Evolutionary conservation across 1,139 yeast genomes (phyloP).

Genomic region (Yamadazyma mexicana): DNA sequence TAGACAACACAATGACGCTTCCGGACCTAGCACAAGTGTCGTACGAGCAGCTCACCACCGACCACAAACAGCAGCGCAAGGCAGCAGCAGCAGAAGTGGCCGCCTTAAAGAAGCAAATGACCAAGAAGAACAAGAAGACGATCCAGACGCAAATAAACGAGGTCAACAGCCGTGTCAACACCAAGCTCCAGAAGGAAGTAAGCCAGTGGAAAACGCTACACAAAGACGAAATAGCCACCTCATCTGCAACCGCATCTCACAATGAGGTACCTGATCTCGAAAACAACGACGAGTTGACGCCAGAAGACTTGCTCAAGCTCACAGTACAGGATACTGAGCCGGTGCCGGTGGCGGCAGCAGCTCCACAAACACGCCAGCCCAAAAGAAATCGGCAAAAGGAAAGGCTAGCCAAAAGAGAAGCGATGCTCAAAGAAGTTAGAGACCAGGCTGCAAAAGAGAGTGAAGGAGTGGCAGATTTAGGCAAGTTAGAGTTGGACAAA

Average conservation of each 20-base stretch:
- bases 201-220: conserved; percentile 11
- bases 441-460: conserved; percentile 77
- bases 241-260: too few species aligned
- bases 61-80: conserved; percentile 69
- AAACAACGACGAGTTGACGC: conserved; percentile 44
- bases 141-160: conserved; percentile 56
- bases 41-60: conserved; percentile 54
- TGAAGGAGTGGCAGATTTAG: conserved; percentile 54
- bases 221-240: background rate
- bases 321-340: background rate
- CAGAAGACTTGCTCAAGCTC: conserved; percentile 53
- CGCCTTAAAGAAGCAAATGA: conserved; percentile 78
- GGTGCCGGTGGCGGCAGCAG: background rate
- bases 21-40: background rate
- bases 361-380: conserved; percentile 16
- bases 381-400: conserved; percentile 81
- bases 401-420: conserved; percentile 71
- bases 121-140: conserved; percentile 70
- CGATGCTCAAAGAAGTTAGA: conserved; percentile 60
- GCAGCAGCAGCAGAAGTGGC: conserved; percentile 69
- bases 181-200: conserved; percentile 55
- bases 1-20: background rate
- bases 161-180: conserved; percentile 55
- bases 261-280: background rate
- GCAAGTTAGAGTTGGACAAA: conserved; percentile 68